These are phyloP conservation scores for Entonaema liquescens DNA, from an alignment of 495 filamentous ascomycete genomes.

Conservation along the genomic window DNA sequence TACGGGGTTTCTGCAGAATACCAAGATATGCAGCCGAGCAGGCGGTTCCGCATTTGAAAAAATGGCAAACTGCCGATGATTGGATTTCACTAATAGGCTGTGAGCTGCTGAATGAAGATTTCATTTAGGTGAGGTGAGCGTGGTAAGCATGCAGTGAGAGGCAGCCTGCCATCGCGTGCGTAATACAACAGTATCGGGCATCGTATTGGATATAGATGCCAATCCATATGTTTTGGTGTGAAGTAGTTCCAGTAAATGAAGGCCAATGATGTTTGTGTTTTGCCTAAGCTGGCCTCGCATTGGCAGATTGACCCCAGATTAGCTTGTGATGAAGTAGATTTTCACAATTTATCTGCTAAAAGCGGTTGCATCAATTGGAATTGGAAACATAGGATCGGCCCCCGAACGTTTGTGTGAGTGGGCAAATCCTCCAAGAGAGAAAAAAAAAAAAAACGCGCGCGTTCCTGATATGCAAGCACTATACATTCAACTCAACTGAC, in stretches of 20 bases:
- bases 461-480: conserved; percentile 44
- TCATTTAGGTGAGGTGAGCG: conserved; percentile 38
- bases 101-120: conserved; percentile 21
- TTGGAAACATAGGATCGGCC: conserved; percentile 42
- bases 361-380: conserved; percentile 38
- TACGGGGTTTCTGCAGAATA: conserved; percentile 10
- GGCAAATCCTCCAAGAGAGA: conserved; percentile 16
- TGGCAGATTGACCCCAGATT: conserved; percentile 41
- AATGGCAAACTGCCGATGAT: conserved; percentile 27
- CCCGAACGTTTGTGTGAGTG: conserved; percentile 25
- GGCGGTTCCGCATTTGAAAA: conserved; percentile 15
- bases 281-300: conserved; percentile 42
- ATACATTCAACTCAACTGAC: conserved; percentile 26
- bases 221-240: conserved; percentile 14
- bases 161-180: conserved; percentile 32
- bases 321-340: conserved; percentile 36
- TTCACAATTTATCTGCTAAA: conserved; percentile 42
- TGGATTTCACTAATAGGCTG: conserved; percentile 32
- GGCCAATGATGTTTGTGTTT: conserved; percentile 38
- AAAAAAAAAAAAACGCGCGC: conserved; percentile 37
- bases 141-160: conserved; percentile 38
- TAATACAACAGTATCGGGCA: conserved; percentile 32
- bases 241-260: conserved; percentile 33
- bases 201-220: conserved; percentile 35
- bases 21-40: conserved; percentile 19